Evolutionary conservation across 2,329 filamentous ascomycete genomes (phyloP).

Genomic region (Lachnellula cervina): DNA sequence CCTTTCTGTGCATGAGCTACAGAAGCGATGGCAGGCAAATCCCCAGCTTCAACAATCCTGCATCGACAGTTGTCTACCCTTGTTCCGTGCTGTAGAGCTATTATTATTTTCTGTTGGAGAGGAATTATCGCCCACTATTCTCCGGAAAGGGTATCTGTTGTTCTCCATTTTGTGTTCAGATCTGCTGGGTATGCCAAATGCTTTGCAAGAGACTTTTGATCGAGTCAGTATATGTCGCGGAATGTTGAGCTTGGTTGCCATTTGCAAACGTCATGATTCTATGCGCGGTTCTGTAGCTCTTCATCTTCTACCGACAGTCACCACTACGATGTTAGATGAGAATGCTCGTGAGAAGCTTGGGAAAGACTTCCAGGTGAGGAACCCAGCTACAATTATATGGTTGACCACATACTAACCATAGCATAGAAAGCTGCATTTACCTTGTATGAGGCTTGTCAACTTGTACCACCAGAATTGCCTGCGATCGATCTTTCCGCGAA

Average conservation of each 20-base stretch:
- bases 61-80: slow-evolving; percentile 1
- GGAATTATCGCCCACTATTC: slow-evolving; percentile 17
- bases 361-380: slow-evolving; percentile 26
- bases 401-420: slow-evolving; percentile 5
- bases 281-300: slow-evolving; percentile 17
- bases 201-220: slow-evolving; percentile 11
- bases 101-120: slow-evolving; percentile 20
- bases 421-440: slow-evolving; percentile 16
- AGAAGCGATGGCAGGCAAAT: slow-evolving; percentile 16
- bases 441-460: slow-evolving; percentile 20
- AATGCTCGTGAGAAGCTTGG: slow-evolving; percentile 4
- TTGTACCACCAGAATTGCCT: not conserved
- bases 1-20: slow-evolving; percentile 18
- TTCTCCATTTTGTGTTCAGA: slow-evolving; percentile 26
- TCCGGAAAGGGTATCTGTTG: slow-evolving; percentile 28
- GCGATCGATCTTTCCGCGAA: not conserved
- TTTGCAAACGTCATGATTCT: slow-evolving; percentile 23
- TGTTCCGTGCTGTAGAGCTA: slow-evolving; percentile 19
- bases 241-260: slow-evolving; percentile 9
- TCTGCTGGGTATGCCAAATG: slow-evolving; percentile 16
- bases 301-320: slow-evolving; percentile 23
- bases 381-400: not conserved
- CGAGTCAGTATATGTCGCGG: not conserved
- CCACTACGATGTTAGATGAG: slow-evolving; percentile 9
- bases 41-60: slow-evolving; percentile 9